Conservation (phyloP, 805 yeast species). For the Wickerhamiella domercqiae region DNA sequence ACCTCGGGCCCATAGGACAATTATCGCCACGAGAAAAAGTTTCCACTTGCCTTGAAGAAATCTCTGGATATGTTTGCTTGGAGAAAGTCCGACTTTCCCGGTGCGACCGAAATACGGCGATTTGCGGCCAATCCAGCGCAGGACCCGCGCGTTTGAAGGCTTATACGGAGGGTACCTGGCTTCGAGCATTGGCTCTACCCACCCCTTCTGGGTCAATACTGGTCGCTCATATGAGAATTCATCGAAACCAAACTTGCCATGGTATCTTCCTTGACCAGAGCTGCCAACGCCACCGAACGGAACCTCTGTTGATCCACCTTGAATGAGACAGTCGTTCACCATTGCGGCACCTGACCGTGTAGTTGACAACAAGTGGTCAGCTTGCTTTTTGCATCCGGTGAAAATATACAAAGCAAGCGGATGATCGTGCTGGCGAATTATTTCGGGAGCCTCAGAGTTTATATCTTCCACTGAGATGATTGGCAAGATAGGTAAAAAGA, state of each 20-base stretch:
- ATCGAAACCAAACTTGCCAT: constrained; percentile 53
- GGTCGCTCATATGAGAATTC: constrained; percentile 69
- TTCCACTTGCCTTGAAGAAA: constrained; percentile 3
- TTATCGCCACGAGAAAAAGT: too few species aligned
- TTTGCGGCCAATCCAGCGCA: constrained; percentile 14
- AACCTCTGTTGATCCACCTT: constrained; percentile 47
- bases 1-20: too few species aligned
- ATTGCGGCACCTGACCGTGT: constrained; percentile 61
- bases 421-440: constrained; percentile 39
- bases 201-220: constrained; percentile 44
- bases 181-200: constrained; percentile 44
- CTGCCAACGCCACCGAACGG: constrained; percentile 89
- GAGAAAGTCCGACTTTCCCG: constrained; percentile 8
- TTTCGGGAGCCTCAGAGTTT: constrained; percentile 16
- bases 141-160: constrained; percentile 21
- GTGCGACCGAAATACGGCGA: constrained; percentile 7
- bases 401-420: constrained; percentile 74
- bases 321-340: constrained; percentile 58
- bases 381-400: constrained; percentile 33
- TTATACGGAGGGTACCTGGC: constrained; percentile 54
- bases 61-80: constrained; percentile 3
- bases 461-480: constrained; percentile 35
- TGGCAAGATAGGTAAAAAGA: constrained; percentile 80
- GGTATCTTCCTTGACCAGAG: constrained; percentile 75
- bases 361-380: constrained; percentile 32